Evolutionary conservation across 805 yeast genomes (phyloP).

Genomic region (Maudiozyma saulgeensis): DNA sequence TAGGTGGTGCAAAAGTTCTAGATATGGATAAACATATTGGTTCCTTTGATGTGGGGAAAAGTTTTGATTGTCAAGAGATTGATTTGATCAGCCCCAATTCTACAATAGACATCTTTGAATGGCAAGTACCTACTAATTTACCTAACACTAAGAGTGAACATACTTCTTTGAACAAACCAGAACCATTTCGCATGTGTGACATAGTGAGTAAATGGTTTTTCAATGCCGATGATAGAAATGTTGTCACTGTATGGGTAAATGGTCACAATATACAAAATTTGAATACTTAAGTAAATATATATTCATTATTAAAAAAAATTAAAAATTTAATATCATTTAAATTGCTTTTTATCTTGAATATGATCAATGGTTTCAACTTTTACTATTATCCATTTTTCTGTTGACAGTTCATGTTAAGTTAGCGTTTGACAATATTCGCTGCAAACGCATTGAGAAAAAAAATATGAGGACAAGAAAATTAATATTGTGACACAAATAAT

Average conservation of each 20-base stretch:
- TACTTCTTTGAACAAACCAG: constrained; percentile 1
- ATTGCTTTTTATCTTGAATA: too few relatives aligned
- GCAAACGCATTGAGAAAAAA: too few relatives aligned
- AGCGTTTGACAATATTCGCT: too few relatives aligned
- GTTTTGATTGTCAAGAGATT: constrained; percentile 75
- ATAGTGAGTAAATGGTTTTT: constrained; percentile 83
- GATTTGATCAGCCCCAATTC: constrained; percentile 48
- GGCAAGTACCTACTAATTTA: constrained; percentile 38
- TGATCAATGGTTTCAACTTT: not conserved
- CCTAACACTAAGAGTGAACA: not conserved
- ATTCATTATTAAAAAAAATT: not conserved
- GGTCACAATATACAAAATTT: constrained; percentile 34
- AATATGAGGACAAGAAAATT: too few relatives aligned
- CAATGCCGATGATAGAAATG: constrained; percentile 88
- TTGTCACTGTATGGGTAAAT: constrained; percentile 69
- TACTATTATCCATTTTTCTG: not conserved
- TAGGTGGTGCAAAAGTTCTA: constrained; percentile 80
- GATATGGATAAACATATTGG: constrained; percentile 53
- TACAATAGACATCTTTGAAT: constrained; percentile 63
- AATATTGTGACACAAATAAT: too few relatives aligned
- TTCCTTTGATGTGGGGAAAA: constrained; percentile 63
- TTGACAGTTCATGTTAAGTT: not conserved
- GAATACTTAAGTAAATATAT: not conserved
- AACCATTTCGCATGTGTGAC: constrained; percentile 28
- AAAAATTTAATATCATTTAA: too few relatives aligned